Evolutionary conservation across 108 stramenopile species (phyloP).

Genomic region (Nannochloropsis oceanica): DNA sequence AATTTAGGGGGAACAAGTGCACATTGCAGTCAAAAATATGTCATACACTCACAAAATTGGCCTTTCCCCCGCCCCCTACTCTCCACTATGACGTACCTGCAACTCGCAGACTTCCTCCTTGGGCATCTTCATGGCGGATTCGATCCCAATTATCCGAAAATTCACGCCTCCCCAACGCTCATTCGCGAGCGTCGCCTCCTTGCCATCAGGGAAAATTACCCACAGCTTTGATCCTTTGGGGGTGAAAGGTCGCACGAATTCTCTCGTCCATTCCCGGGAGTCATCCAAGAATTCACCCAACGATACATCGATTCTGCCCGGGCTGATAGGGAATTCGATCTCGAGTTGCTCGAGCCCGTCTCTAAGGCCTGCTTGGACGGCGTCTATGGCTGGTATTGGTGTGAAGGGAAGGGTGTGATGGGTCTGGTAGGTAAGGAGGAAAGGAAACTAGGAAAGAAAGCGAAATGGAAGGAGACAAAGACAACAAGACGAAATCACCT

Average conservation of each 20-base stretch:
- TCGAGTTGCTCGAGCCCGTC: slow-evolving; percentile 12
- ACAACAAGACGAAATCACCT: neutral
- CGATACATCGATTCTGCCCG: slow-evolving; percentile 19
- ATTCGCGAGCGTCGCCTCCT: slow-evolving; percentile 1
- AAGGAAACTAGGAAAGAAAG: neutral
- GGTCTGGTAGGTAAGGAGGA: neutral
- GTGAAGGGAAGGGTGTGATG: neutral
- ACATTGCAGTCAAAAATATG: no score
- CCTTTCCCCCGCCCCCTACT: no score
- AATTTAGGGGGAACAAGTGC: neutral
- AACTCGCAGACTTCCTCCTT: slow-evolving; percentile 12
- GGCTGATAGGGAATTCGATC: slow-evolving; percentile 17
- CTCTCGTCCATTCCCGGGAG: slow-evolving; percentile 8
- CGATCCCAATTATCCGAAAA: slow-evolving; percentile 11
- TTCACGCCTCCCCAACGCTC: slow-evolving; percentile 8
- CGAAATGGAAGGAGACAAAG: no score
- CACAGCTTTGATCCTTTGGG: slow-evolving; percentile 9
- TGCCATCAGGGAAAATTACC: slow-evolving; percentile 14
- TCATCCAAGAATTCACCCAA: slow-evolving; percentile 18
- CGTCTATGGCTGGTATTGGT: neutral
- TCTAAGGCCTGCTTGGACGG: neutral
- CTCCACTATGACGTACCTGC: neutral
- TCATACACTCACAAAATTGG: no score
- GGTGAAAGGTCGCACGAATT: slow-evolving; percentile 10
- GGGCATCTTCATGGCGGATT: slow-evolving; percentile 7